A percentile compares a stretch with the other conserved stretches of the same genome.
Evolutionary conservation across 2,329 filamentous ascomycete genomes (phyloP).

Genomic region (Chaetomium olivaceum): DNA sequence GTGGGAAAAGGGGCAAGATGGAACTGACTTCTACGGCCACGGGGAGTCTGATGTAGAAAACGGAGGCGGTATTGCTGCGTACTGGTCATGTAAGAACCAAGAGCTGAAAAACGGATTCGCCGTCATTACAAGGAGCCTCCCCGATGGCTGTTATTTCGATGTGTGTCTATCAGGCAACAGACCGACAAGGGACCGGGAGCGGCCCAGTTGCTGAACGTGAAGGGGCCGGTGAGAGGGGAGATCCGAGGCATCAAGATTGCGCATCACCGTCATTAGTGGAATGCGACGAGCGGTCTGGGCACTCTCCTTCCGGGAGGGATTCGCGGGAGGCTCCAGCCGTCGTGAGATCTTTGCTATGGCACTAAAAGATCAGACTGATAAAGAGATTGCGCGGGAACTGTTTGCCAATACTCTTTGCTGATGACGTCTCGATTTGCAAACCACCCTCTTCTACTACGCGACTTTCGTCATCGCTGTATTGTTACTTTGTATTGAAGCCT

Average conservation of each 20-base stretch:
- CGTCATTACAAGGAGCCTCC: not conserved
- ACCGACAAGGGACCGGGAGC: not conserved
- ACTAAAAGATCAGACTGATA: not conserved
- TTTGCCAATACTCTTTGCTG: not conserved
- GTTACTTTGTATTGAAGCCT: not conserved
- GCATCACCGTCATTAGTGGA: not conserved
- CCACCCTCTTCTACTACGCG: not conserved
- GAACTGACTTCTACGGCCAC: not conserved
- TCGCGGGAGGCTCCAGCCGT: not conserved
- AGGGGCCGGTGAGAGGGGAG: not conserved
- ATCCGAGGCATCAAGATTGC: not conserved
- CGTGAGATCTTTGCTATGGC: not conserved
- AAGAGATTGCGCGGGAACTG: not conserved
- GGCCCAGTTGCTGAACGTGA: not conserved
- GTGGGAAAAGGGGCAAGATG: not conserved
- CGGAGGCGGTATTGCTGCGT: not conserved
- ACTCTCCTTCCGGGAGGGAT: not conserved
- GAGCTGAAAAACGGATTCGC: not conserved
- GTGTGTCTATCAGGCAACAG: not conserved
- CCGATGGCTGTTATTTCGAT: not conserved
- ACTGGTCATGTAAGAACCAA: not conserved
- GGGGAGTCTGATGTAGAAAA: not conserved
- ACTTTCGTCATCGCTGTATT: not conserved
- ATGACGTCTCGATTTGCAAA: not conserved
- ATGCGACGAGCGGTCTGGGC: not conserved